Evolutionary conservation across 345 rosid species (phyloP).

Genomic region (Psidium guajava): DNA sequence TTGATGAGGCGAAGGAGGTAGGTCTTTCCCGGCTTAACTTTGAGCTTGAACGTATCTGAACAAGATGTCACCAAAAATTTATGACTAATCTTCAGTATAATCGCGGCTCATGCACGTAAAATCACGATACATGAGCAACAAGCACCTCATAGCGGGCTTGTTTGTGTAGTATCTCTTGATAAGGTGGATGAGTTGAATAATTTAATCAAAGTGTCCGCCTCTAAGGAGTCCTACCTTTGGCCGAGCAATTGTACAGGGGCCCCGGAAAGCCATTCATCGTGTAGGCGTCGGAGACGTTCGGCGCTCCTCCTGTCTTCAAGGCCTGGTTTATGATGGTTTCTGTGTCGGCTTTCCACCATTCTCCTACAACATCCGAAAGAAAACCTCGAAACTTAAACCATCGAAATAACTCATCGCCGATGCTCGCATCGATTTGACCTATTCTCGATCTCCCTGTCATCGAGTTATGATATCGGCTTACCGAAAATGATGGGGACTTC

Average conservation of each 20-base stretch:
- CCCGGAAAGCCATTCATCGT: constrained; percentile 50
- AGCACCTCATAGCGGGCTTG: background rate
- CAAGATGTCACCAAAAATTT: background rate
- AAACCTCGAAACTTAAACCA: background rate
- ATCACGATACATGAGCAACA: background rate
- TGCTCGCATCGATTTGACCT: background rate
- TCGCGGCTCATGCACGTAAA: background rate
- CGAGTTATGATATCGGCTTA: background rate
- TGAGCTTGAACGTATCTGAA: constrained; percentile 44
- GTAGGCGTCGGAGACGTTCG: constrained; percentile 43
- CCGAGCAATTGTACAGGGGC: constrained; percentile 27
- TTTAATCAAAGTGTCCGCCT: background rate
- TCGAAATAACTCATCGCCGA: background rate
- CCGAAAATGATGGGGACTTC: constrained; percentile 42
- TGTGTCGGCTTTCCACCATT: constrained; percentile 52
- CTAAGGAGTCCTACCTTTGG: constrained; percentile 16
- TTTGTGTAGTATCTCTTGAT: background rate
- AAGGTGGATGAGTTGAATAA: background rate
- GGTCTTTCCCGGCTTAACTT: constrained; percentile 35
- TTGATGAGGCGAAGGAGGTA: constrained; percentile 39
- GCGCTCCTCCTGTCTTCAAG: constrained; percentile 30
- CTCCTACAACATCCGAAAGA: constrained; percentile 15
- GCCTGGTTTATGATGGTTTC: constrained; percentile 38
- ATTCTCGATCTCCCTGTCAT: background rate
- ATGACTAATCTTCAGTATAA: background rate